Base-by-base conservation (phyloP, 2,329 filamentous ascomycete species). In the Alternaria hordeiaustralica region DNA sequence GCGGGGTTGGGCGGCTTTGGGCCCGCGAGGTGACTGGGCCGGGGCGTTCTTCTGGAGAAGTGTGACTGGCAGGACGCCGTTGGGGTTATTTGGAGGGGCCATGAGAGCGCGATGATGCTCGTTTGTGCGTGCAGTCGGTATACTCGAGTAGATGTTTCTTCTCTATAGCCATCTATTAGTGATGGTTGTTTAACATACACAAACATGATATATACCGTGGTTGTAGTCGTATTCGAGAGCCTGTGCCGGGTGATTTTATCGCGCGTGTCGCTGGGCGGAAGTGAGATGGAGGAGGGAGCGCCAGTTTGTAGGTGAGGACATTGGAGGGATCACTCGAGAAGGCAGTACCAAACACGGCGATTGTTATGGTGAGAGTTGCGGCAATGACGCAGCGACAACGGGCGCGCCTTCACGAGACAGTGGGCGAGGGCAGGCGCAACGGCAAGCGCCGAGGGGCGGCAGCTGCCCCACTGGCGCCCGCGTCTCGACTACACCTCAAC, bases 1-100 rank as follows among this genome's bases (percentile, higher is more conserved):
- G 63, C 92, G 91, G 60, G 89, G 86, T 18, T 84, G 79, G 69
- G 87, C 85, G 30, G 76, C 71, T 53, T 78, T 80, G 61, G 77
- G 75, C 15, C 76, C 76, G 55, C 76, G 78, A 60, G 78, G 67
- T 3, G 74, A 58, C 18, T 76, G 73, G 11, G 69, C 58, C 50
- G 75, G 70, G 36, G 72, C 25, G 58, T 75, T 79, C 66, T 80
- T 80, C 64, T 81, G 78, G 49, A 80, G 69, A 33, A 78, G 74
- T 6, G 73, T 66, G 57, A 76, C 77, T 55, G 79, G 79, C 61
- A 81, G 71, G 61, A 81, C 74, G 68, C 79, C 80, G 67, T 81
- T 81, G 66, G 74, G 70, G 57, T 71, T 76, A 5, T 71, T 65
- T 49, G 69, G 75, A 15, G 76, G 76, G 33, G 73, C 70, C 76